A percentile compares a stretch with the other conserved stretches of the same genome.
Conservation (phyloP, 495 filamentous ascomycete species). For the Annulohypoxylon stygium region DNA sequence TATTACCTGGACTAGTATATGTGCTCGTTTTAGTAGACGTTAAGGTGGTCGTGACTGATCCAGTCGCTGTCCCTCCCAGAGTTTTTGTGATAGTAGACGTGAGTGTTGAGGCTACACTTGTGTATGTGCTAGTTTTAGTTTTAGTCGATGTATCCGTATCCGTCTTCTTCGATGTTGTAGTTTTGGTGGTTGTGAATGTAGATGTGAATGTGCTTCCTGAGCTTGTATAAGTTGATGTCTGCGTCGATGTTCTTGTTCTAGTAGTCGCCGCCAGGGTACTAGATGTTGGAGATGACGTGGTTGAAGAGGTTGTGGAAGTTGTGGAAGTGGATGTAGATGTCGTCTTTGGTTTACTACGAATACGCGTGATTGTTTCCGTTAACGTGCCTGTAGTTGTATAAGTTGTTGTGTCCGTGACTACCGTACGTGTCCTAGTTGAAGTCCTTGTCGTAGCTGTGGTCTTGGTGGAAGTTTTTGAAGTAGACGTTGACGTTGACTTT, state of each 20-base stretch:
- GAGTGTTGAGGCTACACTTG: constrained; percentile 11
- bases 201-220: constrained; percentile 27
- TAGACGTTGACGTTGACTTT: not conserved
- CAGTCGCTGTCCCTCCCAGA: not conserved
- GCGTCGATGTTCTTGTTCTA: not conserved
- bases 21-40: constrained; percentile 34
- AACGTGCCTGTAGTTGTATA: not conserved
- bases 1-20: constrained; percentile 21
- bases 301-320: not conserved
- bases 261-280: not conserved
- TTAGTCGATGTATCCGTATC: not conserved
- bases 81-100: constrained; percentile 30
- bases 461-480: not conserved
- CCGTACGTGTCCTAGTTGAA: not conserved
- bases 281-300: not conserved
- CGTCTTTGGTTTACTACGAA: not conserved
- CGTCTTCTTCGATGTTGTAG: constrained; percentile 22
- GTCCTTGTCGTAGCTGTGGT: not conserved
- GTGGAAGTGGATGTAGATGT: not conserved
- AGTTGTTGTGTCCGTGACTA: not conserved
- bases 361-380: not conserved
- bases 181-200: constrained; percentile 22
- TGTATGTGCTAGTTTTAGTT: constrained; percentile 33
- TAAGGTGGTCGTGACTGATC: constrained; percentile 2
- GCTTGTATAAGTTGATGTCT: constrained; percentile 11